phyloP scores from a whole-genome alignment of 2,329 filamentous ascomycete genomes.

The Scopulariopsis brevicaulis region DNA sequence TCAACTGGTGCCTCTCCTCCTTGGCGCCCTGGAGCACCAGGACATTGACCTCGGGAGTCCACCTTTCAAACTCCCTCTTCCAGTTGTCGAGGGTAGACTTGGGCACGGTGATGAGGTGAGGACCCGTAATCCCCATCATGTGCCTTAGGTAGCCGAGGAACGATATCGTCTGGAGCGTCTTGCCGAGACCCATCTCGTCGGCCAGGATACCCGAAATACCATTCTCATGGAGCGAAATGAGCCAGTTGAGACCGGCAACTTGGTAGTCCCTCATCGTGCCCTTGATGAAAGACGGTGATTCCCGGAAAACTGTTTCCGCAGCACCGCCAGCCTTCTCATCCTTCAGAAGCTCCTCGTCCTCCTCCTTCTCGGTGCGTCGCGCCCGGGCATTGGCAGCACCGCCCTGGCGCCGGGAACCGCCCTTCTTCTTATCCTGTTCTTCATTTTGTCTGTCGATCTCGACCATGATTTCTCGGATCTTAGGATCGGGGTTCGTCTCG shows the following conservation, averaged over 20 bases:
- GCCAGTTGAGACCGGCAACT: conserved; percentile 89
- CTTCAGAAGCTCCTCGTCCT: conserved; percentile 79
- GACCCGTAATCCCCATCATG: conserved; percentile 78
- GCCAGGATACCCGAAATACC: conserved; percentile 96
- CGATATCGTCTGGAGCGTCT: conserved; percentile 93
- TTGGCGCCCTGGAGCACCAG: conserved; percentile 91
- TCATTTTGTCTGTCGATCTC: conserved; percentile 92
- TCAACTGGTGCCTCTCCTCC: conserved; percentile 79
- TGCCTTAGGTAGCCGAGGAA: conserved; percentile 93
- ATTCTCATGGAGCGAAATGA: conserved; percentile 95
- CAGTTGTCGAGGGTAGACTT: conserved; percentile 98
- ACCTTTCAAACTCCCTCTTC: conserved; percentile 86
- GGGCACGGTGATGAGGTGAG: conserved; percentile 83
- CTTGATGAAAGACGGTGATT: conserved; percentile 83
- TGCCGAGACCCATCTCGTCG: conserved; percentile 97
- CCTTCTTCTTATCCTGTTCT: conserved; percentile 61
- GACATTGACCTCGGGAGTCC: conserved; percentile 94
- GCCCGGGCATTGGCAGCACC: conserved; percentile 69
- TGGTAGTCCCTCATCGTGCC: conserved; percentile 95
- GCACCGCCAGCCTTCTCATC: conserved; percentile 84
- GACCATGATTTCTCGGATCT: conserved; percentile 84
- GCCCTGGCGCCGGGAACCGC: conserved; percentile 56
- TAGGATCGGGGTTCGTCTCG: conserved; percentile 90
- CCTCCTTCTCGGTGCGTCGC: conserved; percentile 90
- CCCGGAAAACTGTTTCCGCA: conserved; percentile 82